Base-by-base conservation (phyloP, 148 eudicot species). In the Amaranthus hypochondriacus region DNA sequence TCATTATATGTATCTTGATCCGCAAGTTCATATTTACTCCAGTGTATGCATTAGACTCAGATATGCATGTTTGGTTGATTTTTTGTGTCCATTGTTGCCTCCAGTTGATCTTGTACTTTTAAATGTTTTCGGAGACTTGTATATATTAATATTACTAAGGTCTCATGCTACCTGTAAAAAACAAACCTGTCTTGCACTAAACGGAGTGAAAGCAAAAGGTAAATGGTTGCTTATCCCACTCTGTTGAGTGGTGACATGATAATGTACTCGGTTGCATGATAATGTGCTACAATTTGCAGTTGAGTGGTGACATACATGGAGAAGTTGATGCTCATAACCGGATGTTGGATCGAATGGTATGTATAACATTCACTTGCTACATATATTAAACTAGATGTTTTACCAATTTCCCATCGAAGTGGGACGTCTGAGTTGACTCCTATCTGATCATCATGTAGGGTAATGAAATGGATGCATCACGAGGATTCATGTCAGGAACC, bases 241-340 rank as follows among this genome's bases (percentile, higher is more conserved):
- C 18, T 73, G 59, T 4, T 52, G 10, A 43, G 9, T 15, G 61
- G 52, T 28, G 67, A 63, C n/a, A 15, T 59, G 62, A 21, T 61
- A 63, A 44, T 70, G 56, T 57, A 51, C 13, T 55, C 4, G 66
- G 18, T 76, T 53, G 75, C 54, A 18, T 15, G 21, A 5, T 10
- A 50, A 51, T 66, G 44, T 42, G 62, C 57, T 21, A 47, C 52
- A 4, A 48, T 28, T 73, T 72, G 83, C 92, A 94, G 98, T 79
- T 91, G 82, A 87, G 93, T 28, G 98, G 97, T 78, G 97, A 88
- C 80, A 79, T 94, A 78, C 87, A 91, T 66, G 98, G 92, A 82
- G 98, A 94, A 87, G 97, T 88, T 74, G 97, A 94, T 61, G 74
- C 81, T 78, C 97, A 94, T 77, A 94, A 94, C 75, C 87, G 86